Evolutionary conservation across 352 stramenopile genomes (phyloP).

Genomic region (Phytophthora pluvialis): DNA sequence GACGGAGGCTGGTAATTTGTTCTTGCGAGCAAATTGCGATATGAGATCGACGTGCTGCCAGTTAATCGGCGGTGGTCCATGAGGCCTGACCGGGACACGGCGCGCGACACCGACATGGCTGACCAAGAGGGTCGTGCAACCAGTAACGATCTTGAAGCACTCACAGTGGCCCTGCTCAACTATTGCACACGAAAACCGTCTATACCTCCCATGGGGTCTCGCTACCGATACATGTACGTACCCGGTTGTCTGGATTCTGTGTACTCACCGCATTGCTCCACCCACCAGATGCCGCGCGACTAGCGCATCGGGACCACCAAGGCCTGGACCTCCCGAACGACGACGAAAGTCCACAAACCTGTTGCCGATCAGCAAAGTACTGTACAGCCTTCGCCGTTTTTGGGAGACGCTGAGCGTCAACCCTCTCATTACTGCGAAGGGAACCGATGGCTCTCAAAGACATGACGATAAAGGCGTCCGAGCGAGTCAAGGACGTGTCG

Average conservation of each 20-base stretch:
- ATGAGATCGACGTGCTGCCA: slow-evolving; percentile 2
- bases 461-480: too few species aligned
- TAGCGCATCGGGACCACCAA: slow-evolving; percentile 3
- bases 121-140: slow-evolving; percentile 4
- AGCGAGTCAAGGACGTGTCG: neutral
- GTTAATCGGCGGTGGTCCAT: neutral
- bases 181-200: slow-evolving; percentile 17
- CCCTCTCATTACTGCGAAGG: neutral
- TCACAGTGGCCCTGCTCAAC: slow-evolving; percentile 13
- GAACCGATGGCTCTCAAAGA: neutral
- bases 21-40: slow-evolving; percentile 28
- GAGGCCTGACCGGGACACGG: neutral
- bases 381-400: neutral
- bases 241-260: slow-evolving; percentile 13
- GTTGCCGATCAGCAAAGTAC: too few species aligned
- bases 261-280: slow-evolving; percentile 2
- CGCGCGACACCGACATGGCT: slow-evolving; percentile 6
- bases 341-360: too few species aligned
- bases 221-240: neutral
- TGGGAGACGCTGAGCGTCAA: neutral
- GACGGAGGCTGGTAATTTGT: slow-evolving; percentile 22
- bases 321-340: slow-evolving; percentile 23
- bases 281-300: slow-evolving; percentile 19
- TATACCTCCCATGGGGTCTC: neutral
- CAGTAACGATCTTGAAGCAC: slow-evolving; percentile 16